Percentiles rank a stretch among this genome's conserved stretches.
phyloP scores from a whole-genome alignment of 345 rosid genomes.

The Populus pruinosa region DNA sequence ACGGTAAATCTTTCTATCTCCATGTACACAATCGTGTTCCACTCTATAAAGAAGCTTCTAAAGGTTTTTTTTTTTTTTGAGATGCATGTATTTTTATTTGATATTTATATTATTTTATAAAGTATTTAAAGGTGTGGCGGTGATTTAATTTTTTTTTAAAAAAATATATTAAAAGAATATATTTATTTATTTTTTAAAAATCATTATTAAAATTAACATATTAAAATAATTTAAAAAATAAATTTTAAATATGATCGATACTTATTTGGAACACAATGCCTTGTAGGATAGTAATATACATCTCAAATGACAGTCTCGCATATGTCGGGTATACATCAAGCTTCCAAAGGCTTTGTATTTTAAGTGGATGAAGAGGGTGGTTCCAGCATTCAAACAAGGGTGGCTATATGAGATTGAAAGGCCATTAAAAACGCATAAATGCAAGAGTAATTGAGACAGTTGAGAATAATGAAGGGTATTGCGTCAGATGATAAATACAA shows the following conservation, averaged over 20 bases:
- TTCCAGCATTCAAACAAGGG: constrained; percentile 59
- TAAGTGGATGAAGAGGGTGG: constrained; percentile 45
- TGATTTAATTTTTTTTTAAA: too few species aligned
- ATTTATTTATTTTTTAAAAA: too few species aligned
- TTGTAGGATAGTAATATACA: not conserved
- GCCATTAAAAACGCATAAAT: constrained; percentile 85
- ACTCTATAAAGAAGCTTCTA: not conserved
- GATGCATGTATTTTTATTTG: too few species aligned
- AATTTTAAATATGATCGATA: too few species aligned
- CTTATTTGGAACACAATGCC: too few species aligned
- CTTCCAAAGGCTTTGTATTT: constrained; percentile 4
- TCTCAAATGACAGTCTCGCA: not conserved
- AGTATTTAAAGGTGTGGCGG: too few species aligned
- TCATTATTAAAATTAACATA: too few species aligned
- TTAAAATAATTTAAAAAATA: too few species aligned
- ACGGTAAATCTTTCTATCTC: not conserved
- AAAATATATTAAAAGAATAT: too few species aligned
- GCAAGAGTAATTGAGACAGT: constrained; percentile 92
- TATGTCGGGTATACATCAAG: not conserved
- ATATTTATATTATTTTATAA: too few species aligned
- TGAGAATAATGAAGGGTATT: constrained; percentile 83
- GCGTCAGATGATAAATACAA: constrained; percentile 85
- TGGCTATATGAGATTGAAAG: constrained; percentile 49
- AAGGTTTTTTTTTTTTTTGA: not conserved
- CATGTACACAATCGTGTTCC: not conserved